Conservation (phyloP, 306 rosid genomes). For the Pyrus pyrifolia region DNA sequence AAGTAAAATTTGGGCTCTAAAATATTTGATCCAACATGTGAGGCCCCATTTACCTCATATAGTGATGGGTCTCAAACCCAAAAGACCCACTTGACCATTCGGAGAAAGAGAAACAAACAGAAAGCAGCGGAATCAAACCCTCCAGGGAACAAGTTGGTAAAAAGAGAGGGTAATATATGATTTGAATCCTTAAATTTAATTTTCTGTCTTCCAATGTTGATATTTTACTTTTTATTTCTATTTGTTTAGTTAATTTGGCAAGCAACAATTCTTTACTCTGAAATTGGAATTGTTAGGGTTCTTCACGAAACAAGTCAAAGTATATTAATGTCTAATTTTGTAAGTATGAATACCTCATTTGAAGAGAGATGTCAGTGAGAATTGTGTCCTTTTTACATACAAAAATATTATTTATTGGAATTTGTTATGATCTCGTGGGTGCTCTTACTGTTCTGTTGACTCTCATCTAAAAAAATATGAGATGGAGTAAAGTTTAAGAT, state of each 20-base stretch:
- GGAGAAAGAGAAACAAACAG: background rate
- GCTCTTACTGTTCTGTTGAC: background rate
- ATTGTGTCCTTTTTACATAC: background rate
- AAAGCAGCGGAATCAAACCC: background rate
- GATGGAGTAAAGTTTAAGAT: background rate
- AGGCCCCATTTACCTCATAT: background rate
- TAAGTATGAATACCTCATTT: background rate
- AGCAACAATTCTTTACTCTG: background rate
- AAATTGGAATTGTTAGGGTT: constrained; percentile 4
- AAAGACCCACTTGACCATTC: background rate
- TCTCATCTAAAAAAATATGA: background rate
- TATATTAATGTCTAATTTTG: constrained; percentile 10
- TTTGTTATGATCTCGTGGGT: background rate
- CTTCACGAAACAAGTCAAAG: constrained; percentile 10
- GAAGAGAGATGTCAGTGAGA: background rate
- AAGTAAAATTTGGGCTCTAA: background rate
- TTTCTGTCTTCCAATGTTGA: background rate
- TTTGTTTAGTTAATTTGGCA: background rate
- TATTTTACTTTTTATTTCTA: background rate
- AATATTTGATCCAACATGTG: background rate
- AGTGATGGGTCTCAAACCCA: background rate
- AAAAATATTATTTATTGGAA: background rate
- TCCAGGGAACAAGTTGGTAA: background rate
- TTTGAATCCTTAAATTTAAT: background rate
- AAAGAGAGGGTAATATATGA: background rate